Conservation (phyloP, 2,329 filamentous ascomycete species). For the Dothidotthia symphoricarpi region DNA sequence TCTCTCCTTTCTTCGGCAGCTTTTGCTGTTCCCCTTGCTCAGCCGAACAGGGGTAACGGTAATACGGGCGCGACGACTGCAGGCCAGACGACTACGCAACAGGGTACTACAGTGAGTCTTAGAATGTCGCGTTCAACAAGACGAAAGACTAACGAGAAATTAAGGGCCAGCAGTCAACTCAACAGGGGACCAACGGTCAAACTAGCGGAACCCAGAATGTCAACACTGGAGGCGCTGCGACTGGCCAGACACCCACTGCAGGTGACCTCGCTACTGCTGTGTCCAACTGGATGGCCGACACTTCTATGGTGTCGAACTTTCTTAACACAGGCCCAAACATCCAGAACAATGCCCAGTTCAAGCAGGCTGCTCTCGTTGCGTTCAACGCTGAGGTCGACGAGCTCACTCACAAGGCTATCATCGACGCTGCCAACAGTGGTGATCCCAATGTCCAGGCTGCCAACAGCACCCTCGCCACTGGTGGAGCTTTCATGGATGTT, state of each 20-base stretch:
- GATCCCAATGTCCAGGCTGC: conserved; percentile 34
- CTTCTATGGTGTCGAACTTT: conserved; percentile 42
- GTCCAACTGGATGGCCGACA: conserved; percentile 40
- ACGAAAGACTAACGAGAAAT: no score
- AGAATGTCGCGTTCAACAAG: no score
- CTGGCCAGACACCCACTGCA: conserved; percentile 28
- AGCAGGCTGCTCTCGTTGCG: conserved; percentile 38
- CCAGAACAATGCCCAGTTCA: conserved; percentile 38
- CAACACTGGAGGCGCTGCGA: conserved; percentile 14
- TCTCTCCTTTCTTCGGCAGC: conserved; percentile 35
- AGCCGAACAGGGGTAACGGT: conserved; percentile 17
- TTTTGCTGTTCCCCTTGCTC: conserved; percentile 33
- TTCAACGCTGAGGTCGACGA: conserved; percentile 43
- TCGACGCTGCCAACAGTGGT: conserved; percentile 29
- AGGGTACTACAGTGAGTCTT: no score
- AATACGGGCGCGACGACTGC: conserved; percentile 3
- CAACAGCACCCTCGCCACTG: conserved; percentile 39
- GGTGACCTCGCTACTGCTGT: conserved; percentile 37
- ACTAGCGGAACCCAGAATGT: conserved; percentile 5
- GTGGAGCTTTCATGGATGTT: conserved; percentile 41
- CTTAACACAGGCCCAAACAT: conserved; percentile 35
- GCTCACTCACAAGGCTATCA: conserved; percentile 41
- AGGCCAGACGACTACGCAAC: conserved; percentile 6
- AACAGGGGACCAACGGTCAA: conserved; percentile 9
- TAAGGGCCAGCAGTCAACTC: conserved; percentile 1